Conservation (phyloP, 768 basidiomycete species). For the Tulasnella sp. region DNA sequence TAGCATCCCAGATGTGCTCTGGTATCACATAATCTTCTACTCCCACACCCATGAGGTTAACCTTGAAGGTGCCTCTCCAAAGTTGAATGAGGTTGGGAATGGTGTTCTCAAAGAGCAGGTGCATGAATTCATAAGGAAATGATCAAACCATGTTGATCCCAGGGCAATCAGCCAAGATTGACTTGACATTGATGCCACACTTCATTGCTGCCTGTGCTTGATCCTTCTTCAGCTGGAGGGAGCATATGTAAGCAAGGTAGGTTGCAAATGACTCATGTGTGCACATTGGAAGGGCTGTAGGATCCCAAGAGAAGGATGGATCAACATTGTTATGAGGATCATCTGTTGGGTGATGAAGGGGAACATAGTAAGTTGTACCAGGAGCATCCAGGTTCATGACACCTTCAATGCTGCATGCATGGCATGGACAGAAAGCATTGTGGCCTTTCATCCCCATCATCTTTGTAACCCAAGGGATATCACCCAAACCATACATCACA, state of each 20-base stretch:
- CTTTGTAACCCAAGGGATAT: constrained; percentile 30
- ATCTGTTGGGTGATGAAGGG: background rate
- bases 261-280: constrained; percentile 20
- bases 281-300: constrained; percentile 29
- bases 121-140: constrained; percentile 20
- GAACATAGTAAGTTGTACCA: constrained; percentile 24
- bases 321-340: constrained; percentile 19
- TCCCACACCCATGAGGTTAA: constrained; percentile 1
- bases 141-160: constrained; percentile 4
- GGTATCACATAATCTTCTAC: background rate
- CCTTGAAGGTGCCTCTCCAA: constrained; percentile 13
- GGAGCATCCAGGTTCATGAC: constrained; percentile 18
- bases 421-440: constrained; percentile 32
- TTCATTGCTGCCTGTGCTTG: background rate
- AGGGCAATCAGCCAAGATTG: background rate
- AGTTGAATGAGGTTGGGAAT: constrained; percentile 1
- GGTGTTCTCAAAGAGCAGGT: constrained; percentile 18
- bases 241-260: background rate
- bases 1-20: background rate
- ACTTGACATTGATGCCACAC: constrained; percentile 15
- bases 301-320: constrained; percentile 17
- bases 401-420: constrained; percentile 31
- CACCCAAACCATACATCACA: constrained; percentile 25
- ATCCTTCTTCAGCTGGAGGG: background rate
- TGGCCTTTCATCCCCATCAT: constrained; percentile 35